Base-by-base conservation (phyloP, 805 yeast species). In the Sugiyamaella floridensis region DNA sequence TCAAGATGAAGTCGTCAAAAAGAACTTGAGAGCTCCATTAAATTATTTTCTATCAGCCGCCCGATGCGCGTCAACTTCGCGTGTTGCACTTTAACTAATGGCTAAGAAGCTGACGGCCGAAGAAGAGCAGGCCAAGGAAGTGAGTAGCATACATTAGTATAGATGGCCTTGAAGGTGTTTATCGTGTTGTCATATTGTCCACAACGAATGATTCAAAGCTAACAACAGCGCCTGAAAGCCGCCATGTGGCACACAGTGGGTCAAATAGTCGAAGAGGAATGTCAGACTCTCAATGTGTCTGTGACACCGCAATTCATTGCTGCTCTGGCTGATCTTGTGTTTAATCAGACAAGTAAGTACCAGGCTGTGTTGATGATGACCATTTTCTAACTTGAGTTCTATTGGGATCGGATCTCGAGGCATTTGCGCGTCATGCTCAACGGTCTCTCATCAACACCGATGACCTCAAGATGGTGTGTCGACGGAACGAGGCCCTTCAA, bases 251-350 rank as follows among this genome's bases (percentile, higher is more conserved):
- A 55, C 41, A 57, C 63, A 12, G 70, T 66, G 9, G 58, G 58
- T 19, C 53, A 58, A 34, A 64, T 66, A 9, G 66, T 63, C 2
- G 60, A 61, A 1, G 68, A 66, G 43, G 67, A 66, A 40, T 55
- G 66, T 43, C 43, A 48, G 8, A 45, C 48, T 9, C 55, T 64
- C n/a, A 56, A 48, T 16, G 54, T 52, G 12, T 52, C 57, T 8
- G 63, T 62, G 11, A 63, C 70, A 10, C 65, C 67, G 8, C 65
- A 68, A 45, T 67, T 63, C 46, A 59, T 61, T 1, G 67, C 69
- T 16, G 60, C 66, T 5, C 49, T 67, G 34, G 59, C 71, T 2
- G 67, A 67, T 15, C 56, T 67, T 22, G 68, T 67, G 4, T 67
- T 59, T 46, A 53, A 58, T 8, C 71, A 67, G 47, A 57, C 61